Conservation (phyloP, 257 asterid genomes). For the Anisodus acutangulus region DNA sequence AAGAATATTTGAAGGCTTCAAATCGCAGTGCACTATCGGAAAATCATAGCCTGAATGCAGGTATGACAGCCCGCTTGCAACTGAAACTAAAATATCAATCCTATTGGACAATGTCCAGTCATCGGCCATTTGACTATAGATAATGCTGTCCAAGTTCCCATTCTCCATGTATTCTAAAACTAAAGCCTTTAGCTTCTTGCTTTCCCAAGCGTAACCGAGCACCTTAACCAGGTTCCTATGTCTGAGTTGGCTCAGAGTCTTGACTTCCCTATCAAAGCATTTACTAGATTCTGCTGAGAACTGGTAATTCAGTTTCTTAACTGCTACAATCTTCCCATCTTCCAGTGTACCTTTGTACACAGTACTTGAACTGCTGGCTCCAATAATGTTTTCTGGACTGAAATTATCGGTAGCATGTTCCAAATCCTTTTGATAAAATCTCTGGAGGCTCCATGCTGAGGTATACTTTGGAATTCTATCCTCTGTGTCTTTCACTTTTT, state of each 20-base stretch:
- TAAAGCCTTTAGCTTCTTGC: conserved; percentile 62
- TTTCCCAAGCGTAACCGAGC: conserved; percentile 85
- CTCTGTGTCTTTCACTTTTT: conserved; percentile 26
- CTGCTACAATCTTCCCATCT: conserved; percentile 59
- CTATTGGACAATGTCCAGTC: conserved; percentile 51
- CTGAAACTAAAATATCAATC: conserved; percentile 61
- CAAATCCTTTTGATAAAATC: conserved; percentile 58
- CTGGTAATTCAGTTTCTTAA: conserved; percentile 63
- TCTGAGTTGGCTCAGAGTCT: conserved; percentile 59
- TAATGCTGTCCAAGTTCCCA: conserved; percentile 69
- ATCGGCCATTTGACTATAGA: conserved; percentile 41
- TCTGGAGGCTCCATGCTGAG: conserved; percentile 48
- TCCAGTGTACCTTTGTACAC: conserved; percentile 67
- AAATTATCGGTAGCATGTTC: conserved; percentile 61
- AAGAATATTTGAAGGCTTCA: conserved; percentile 90
- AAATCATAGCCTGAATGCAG: conserved; percentile 75
- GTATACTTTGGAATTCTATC: conserved; percentile 35
- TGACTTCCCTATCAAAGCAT: conserved; percentile 72
- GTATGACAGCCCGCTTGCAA: conserved; percentile 65
- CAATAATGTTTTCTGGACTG: conserved; percentile 64
- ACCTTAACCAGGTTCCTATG: conserved; percentile 80
- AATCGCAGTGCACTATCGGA: conserved; percentile 82
- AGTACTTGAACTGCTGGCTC: conserved; percentile 71
- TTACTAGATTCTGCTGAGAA: conserved; percentile 66
- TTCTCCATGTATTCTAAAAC: conserved; percentile 82